Evolutionary conservation across 768 basidiomycete genomes (phyloP), one percentile per base, ranked within the genome.

Genomic region (Erythrobasidium yunnanense): DNA sequence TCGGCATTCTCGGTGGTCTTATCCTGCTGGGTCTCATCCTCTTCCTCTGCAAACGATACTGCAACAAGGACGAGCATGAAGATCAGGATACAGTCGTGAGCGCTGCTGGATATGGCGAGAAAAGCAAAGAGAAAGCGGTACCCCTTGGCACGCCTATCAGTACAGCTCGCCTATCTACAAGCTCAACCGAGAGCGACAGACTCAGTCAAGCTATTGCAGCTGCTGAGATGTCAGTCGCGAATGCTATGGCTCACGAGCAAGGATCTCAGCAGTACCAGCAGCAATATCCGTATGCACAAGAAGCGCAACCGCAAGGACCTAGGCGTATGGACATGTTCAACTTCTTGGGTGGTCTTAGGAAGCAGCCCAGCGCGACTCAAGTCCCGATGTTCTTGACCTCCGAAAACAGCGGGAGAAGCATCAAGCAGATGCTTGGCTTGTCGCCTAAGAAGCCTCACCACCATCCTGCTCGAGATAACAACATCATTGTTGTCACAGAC

Each of bases 1-100:
- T 68, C 35, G 78, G 77, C 1, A 71, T 76, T 18, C 71, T 77
- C 20, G 74, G 73, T 4, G 74, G 72, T 29, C 68, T 77, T 13
- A 54, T 76, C 34, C 67, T 77, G 17, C 72, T 78, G 27, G 71
- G 63, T 5, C n/a, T 78, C 2, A 67, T 77, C 22, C 66, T 73
- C 3, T 73, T 74, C 67, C 75, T 70, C 70, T 76, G 75, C 66
- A 23, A 70, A 5, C 65, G 76, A 25, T 70, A 73, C 25, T 55
- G 69, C 27, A 65, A 57, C 25, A 56, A 70, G 25, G 68, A 69
- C 22, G 63, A 65, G 11, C 46, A 70, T 4, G 66, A 60, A 32
- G 70, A 56, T 8, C 66, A 70, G 7, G 67, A 58, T n/a, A 65
- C 52, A 20, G 27, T 45, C 1, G 29, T 68, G n/a, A n/a, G n/a